These are phyloP conservation scores for Ceratorhiza oryzae-sativae DNA, from an alignment of 1,284 basidiomycete genomes.

Conservation along the genomic window DNA sequence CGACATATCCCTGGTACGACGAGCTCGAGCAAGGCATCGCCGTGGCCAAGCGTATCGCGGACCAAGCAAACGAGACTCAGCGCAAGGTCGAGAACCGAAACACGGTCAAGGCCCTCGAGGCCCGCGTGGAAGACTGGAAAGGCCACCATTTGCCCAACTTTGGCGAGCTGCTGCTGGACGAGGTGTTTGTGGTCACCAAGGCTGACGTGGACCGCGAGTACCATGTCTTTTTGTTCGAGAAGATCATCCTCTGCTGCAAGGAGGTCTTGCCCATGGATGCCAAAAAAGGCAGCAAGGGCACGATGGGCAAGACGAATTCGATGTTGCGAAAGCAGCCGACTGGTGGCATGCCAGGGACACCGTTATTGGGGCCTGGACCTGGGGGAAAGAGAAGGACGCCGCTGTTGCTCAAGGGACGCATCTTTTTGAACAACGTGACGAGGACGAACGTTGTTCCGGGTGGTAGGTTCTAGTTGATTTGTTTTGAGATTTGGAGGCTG, in stretches of 20 bases:
- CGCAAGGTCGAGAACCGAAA: constrained; percentile 85
- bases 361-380: constrained; percentile 49
- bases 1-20: constrained; percentile 73
- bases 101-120: constrained; percentile 88
- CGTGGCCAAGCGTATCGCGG: constrained; percentile 91
- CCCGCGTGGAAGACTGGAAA: constrained; percentile 98
- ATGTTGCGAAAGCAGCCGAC: constrained; percentile 69
- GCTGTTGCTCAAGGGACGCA: constrained; percentile 92
- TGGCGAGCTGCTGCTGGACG: constrained; percentile 91
- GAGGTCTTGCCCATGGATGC: constrained; percentile 61
- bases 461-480: neutral
- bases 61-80: constrained; percentile 95
- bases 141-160: constrained; percentile 95
- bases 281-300: constrained; percentile 57
- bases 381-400: constrained; percentile 78
- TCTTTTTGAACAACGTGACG: constrained; percentile 97
- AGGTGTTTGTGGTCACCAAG: constrained; percentile 96
- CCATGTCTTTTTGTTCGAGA: constrained; percentile 98
- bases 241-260: constrained; percentile 99
- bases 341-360: constrained; percentile 50
- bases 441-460: constrained; percentile 61
- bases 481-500: neutral
- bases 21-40: constrained; percentile 86
- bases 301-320: constrained; percentile 74
- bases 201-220: constrained; percentile 97